These are phyloP conservation scores for Prunus armeniaca DNA, from an alignment of 306 rosid genomes.

Conservation along the genomic window DNA sequence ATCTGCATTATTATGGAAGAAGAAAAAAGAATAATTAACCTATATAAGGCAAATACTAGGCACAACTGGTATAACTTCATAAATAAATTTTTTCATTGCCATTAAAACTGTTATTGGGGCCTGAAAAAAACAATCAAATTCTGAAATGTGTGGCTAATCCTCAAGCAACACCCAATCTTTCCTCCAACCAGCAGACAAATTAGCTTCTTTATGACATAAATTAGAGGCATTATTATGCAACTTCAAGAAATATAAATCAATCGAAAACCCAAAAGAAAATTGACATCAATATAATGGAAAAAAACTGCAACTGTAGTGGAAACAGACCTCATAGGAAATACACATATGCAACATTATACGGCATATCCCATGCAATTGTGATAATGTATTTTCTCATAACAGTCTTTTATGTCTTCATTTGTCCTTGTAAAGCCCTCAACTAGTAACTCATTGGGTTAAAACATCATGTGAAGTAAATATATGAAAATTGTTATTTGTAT, in stretches of 20 bases:
- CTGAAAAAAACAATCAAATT: background rate
- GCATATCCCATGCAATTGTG: background rate
- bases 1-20: slow-evolving; percentile 34
- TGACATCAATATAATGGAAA: background rate
- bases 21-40: background rate
- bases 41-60: background rate
- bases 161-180: background rate
- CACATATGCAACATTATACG: too few species aligned
- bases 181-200: background rate
- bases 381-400: background rate
- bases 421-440: background rate
- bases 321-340: too few species aligned
- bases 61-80: background rate
- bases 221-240: background rate
- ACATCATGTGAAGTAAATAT: background rate
- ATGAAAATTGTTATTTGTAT: background rate
- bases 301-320: too few species aligned
- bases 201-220: background rate
- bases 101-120: background rate
- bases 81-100: background rate
- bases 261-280: background rate
- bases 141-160: background rate
- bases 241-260: background rate
- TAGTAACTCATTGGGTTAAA: background rate
- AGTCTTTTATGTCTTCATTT: background rate